phyloP scores from a whole-genome alignment of 2,329 filamentous ascomycete species.

The Fusarium sp. region DNA sequence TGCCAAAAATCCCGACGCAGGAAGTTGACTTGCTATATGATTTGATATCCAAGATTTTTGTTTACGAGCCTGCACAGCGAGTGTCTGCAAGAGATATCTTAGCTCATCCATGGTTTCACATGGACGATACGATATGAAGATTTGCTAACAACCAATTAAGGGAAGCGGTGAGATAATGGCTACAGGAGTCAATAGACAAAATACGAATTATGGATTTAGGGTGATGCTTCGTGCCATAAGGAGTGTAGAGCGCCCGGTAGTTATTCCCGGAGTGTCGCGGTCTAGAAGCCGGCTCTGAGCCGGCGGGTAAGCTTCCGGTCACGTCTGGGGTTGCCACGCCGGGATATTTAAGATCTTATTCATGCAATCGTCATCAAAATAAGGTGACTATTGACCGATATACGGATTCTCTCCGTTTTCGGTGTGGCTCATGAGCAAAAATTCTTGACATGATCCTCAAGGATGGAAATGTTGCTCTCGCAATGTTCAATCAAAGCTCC shows the following conservation, averaged over 20 bases:
- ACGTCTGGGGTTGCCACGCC: conserved; percentile 1
- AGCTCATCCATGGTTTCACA: conserved; percentile 18
- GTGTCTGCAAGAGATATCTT: background rate
- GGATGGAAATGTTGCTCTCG: background rate
- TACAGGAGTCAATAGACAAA: background rate
- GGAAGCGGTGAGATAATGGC: fast-evolving
- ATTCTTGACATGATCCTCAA: background rate
- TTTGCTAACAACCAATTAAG: fast-evolving
- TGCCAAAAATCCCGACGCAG: conserved; percentile 1
- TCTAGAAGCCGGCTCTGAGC: conserved; percentile 16
- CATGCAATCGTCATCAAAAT: background rate
- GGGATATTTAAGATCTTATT: background rate
- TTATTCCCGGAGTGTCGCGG: background rate
- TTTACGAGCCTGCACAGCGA: conserved; percentile 18
- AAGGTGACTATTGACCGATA: background rate
- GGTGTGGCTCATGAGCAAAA: background rate
- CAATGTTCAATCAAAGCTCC: background rate
- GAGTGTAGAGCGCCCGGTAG: background rate
- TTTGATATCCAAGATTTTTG: conserved; percentile 8
- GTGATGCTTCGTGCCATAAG: background rate
- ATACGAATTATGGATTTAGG: background rate
- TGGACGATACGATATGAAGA: background rate
- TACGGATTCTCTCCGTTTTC: background rate
- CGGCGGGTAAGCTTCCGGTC: conserved; percentile 11
- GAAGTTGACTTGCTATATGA: conserved; percentile 23